Evolutionary conservation across 1,284 basidiomycete species (phyloP), one percentile per base, ranked within the genome.

Genomic region (Apiotrichum siamense): DNA sequence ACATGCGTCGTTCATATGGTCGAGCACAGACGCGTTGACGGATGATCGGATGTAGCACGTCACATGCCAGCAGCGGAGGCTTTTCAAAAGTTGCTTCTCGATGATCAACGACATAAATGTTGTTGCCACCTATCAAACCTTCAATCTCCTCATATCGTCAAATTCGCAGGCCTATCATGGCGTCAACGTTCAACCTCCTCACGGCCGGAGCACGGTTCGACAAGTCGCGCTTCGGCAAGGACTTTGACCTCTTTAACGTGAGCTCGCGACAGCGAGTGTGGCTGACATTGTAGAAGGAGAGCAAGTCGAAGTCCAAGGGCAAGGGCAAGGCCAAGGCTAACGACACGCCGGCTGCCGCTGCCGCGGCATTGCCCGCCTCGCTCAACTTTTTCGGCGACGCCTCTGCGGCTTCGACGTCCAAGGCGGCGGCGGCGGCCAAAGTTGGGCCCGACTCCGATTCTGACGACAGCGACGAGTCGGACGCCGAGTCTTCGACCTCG

Each of bases 311-410:
- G 74, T 24, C 79, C 79, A 59, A 63, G 44, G 59, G 59, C 9
- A 66, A 66, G 47, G 59, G 60, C 37, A 63, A 62, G 46, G 50
- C 44, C n/a, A 49, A 52, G 38, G 49, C 43, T 17, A 31, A 45
- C n/a, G 36, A 35, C 33, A 13, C 33, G n/a, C n/a, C n/a, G n/a
- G n/a, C n/a, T n/a, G n/a, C n/a, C n/a, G n/a, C n/a, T n/a, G n/a
- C n/a, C 12, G 58, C 58, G 50, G 61, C 59, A 56, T 79, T 93
- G 18, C 91, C 91, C 0, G 63, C 78, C 2, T 86, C 87, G 57
- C 78, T 94, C 4, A 87, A 96, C 70, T 92, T 92, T 72, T 94
- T 93, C 76, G 88, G 86, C 59, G 88, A 88, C 60, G 83, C 84
- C 1, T 43, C 63, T 2, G 42, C 57, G 70, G 23, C 52, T 44